Base-by-base conservation (phyloP, 495 filamentous ascomycete genomes). In the Penicillium manginii region DNA sequence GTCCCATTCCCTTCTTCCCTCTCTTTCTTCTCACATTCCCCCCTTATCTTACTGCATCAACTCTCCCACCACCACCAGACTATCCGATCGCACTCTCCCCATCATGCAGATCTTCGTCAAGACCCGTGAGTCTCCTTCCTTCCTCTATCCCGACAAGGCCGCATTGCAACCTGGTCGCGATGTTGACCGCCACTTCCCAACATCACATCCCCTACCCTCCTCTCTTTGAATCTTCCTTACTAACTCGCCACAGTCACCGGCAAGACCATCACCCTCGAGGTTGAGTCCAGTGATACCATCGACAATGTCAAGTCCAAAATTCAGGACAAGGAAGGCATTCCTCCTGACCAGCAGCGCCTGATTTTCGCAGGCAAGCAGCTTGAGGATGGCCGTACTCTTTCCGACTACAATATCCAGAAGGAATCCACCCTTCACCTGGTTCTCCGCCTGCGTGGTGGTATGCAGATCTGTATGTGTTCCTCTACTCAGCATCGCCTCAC, bases 221-320 rank as follows among this genome's bases (percentile, higher is more conserved):
- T 17, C 32, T 17, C 17, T 43, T 10, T 10, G 17, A 43, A 10
- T 43, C 40, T n/a, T 18, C 17, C 40, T 26, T 47, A 46, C 65
- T 73, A 50, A 67, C 67, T 49, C 22, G 26, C 17, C 40, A 45
- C 54, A 78, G 75, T 97, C 63, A 98, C 93, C 54, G 93, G 93
- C 75, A 98, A 98, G 90, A 98, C 93, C 82, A 98, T 98, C 84
- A 98, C 93, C 67, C 87, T 98, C 69, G 93, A 98, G 91, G 94
- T 98, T 18, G 93, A 98, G 84, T 96, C 91, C 57, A 92, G 88
- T 58, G 93, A 98, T 69, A 97, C 93, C 60, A 97, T 98, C 82
- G 94, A 98, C 83, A 98, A 97, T 68, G 93, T 98, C 65, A 98
- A 98, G 89, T 84, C 84, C 58, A 98, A 98, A 89, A 98, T 98